Base-by-base conservation (phyloP, 1,284 basidiomycete genomes). In the Sanghuangporus weigelae region DNA sequence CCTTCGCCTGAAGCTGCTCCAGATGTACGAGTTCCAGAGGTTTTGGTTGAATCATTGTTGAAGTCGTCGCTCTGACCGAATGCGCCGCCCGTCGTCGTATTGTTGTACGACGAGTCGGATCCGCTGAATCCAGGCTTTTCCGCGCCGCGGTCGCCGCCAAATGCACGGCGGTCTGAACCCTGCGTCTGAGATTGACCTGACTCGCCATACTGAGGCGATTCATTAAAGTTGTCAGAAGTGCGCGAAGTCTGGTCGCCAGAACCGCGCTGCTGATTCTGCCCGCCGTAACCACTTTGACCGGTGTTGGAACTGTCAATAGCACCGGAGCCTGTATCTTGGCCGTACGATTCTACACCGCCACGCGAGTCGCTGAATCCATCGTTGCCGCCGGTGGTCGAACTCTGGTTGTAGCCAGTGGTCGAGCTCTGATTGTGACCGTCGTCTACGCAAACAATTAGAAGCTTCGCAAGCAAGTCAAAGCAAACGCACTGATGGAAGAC, bases 281-380 rank as follows among this genome's bases (percentile, higher is more conserved):
- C 38, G 39, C 56, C 60, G 44, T 63, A 63, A 26, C 64, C 64
- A n/a, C 64, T 61, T 4, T 59, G 61, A 35, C 49, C 64, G 16
- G 61, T 63, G 51, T 63, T 62, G 50, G 54, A 55, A 39, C 51
- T 38, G 46, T 63, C 64, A 40, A 23, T 44, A 2, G 60, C 60
- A 23, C 64, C 64, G 4, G 64, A 38, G 16, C 64, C 64, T 16
- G 60, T 31, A 7, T 59, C 63, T n/a, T 39, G 42, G 14, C 63
- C 63, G 38, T 60, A 60, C 1, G 63, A 61, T 4, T 56, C 63
- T 8, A 60, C 51, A 44, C 58, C 59, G 26, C 59, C 59, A 1
- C 54, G 54, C 36, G 23, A 46, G 38, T 56, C 63, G 26, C 42
- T 23, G 46, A 62, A 61, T 10, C 63, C 63, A 21, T 65, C 63